Evolutionary conservation across 768 basidiomycete species (phyloP).

Genomic region (Hypsizygus marmoreus): DNA sequence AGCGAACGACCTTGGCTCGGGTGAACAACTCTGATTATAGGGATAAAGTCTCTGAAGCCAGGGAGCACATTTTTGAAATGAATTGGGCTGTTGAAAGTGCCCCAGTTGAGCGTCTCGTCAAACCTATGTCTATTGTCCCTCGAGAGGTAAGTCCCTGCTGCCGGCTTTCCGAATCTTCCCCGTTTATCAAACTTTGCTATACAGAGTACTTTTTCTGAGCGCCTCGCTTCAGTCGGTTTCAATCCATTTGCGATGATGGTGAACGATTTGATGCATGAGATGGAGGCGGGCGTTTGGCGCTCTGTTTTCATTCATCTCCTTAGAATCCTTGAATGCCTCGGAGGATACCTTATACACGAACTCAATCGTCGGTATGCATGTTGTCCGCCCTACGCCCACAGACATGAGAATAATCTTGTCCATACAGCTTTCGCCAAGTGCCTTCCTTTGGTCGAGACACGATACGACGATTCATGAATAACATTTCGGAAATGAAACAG

Average conservation of each 20-base stretch:
- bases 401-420: too few species aligned
- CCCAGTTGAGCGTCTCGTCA: neutral
- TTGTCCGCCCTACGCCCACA: too few species aligned
- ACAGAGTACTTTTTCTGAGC: neutral
- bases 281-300: neutral
- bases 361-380: neutral
- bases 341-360: neutral
- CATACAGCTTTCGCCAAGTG: too few species aligned
- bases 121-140: neutral
- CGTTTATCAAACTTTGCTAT: neutral
- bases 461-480: too few species aligned
- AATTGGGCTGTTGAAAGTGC: neutral
- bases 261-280: neutral
- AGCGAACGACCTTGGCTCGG: too few species aligned
- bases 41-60: too few species aligned
- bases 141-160: neutral
- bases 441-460: too few species aligned
- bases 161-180: neutral
- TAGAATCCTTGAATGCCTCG: neutral
- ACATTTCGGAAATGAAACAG: too few species aligned
- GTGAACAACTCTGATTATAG: too few species aligned
- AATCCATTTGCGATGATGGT: neutral
- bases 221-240: neutral
- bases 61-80: neutral
- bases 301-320: neutral